These are phyloP conservation scores for Phytophthora pseudosyringae DNA, from an alignment of 352 stramenopile species.

Conservation along the genomic window DNA sequence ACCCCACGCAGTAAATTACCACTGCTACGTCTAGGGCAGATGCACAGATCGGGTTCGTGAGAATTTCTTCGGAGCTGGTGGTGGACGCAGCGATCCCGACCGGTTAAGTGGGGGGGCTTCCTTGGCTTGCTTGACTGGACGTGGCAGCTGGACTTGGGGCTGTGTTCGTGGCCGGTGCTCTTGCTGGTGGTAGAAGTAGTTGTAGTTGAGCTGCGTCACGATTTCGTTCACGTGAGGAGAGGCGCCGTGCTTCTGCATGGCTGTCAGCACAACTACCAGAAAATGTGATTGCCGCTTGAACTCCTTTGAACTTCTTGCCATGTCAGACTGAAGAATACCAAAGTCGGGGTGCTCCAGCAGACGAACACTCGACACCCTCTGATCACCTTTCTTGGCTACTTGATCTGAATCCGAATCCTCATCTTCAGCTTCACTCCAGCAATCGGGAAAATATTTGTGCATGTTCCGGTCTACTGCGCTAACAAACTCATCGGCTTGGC, in stretches of 20 bases:
- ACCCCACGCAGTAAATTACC: neutral
- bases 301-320: slow-evolving; percentile 51
- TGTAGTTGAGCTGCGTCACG: slow-evolving; percentile 79
- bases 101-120: slow-evolving; percentile 15
- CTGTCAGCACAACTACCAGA: slow-evolving; percentile 72
- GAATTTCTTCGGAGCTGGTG: slow-evolving; percentile 21
- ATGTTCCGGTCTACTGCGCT: slow-evolving; percentile 56
- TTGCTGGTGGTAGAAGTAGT: slow-evolving; percentile 68
- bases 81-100: slow-evolving; percentile 19
- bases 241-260: slow-evolving; percentile 76
- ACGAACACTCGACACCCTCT: slow-evolving; percentile 3
- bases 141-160: neutral
- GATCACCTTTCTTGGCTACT: neutral
- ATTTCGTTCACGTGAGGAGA: slow-evolving; percentile 75
- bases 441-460: slow-evolving; percentile 39
- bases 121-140: neutral
- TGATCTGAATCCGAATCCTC: neutral
- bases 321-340: slow-evolving; percentile 36
- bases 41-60: slow-evolving; percentile 21
- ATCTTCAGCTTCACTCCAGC: slow-evolving; percentile 1
- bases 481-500: slow-evolving; percentile 59
- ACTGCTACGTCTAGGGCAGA: slow-evolving; percentile 4
- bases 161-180: slow-evolving; percentile 22
- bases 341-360: slow-evolving; percentile 36
- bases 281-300: slow-evolving; percentile 75